Evolutionary conservation across 2,329 filamentous ascomycete genomes (phyloP).

Genomic region (Aspergillus pseudoglaucus): DNA sequence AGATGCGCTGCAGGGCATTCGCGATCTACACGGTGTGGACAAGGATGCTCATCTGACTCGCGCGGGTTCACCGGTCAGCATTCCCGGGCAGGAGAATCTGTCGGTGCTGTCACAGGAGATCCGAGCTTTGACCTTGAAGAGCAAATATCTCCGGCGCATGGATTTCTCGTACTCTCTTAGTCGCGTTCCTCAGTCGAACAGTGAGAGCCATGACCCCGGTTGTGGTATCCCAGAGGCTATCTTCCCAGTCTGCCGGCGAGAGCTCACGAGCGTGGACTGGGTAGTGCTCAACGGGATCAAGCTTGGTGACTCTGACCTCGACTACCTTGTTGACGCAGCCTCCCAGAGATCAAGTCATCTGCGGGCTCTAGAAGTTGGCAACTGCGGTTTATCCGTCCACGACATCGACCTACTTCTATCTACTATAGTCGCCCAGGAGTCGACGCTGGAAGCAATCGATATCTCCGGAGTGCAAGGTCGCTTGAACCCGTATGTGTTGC

Average conservation of each 20-base stretch:
- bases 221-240: conserved; percentile 65
- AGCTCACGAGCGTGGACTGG: conserved; percentile 66
- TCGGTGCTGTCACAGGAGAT: conserved; percentile 63
- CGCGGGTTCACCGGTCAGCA: conserved; percentile 49
- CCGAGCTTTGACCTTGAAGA: conserved; percentile 60
- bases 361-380: conserved; percentile 60
- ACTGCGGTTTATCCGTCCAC: conserved; percentile 50
- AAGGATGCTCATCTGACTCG: conserved; percentile 56
- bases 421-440: conserved; percentile 57
- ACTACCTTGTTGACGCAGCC: conserved; percentile 60
- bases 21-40: conserved; percentile 56
- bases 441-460: conserved; percentile 60
- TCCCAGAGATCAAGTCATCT: conserved; percentile 59
- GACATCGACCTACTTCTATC: conserved; percentile 55
- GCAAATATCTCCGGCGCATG: conserved; percentile 54
- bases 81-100: conserved; percentile 48
- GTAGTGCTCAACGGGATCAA: conserved; percentile 62
- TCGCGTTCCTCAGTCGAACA: conserved; percentile 46
- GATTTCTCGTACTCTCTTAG: conserved; percentile 61
- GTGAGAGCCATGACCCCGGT: conserved; percentile 51
- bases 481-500: conserved; percentile 58
- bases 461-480: conserved; percentile 62
- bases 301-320: conserved; percentile 64
- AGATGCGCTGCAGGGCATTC: conserved; percentile 57
- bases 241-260: conserved; percentile 60